Evolutionary conservation across 1,284 basidiomycete species (phyloP), one percentile per base, ranked within the genome.

Genomic region (Tilletiaria anomala): DNA sequence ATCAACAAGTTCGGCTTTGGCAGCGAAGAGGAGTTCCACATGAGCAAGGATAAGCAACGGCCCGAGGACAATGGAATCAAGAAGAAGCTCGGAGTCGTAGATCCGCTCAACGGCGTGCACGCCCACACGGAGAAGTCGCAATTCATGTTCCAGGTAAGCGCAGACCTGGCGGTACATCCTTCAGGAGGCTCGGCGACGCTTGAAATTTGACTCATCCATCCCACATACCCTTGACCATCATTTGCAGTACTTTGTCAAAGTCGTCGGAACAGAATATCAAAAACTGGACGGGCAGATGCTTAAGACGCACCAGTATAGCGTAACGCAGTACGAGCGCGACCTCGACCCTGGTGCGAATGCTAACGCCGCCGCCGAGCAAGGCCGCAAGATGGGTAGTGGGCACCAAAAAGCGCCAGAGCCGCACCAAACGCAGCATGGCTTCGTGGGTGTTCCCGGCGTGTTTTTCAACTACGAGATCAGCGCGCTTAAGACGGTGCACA

Each of bases 311-410:
- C 88, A 94, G 69, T 97, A 96, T 70, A 88, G 83, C 51, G 82
- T 83, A 2, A 97, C 93, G 2, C 80, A 83, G 50, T 96, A 94
- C 68, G 91, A 97, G 70, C 82, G 93, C 16, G 87, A 97, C 67
- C 72, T 51, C 14, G 24, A 33, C 14, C 45, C 32, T 5, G 39
- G 26, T 5, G 79, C 78, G 43, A 67, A 67, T 45, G 53, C 51
- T 1, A 68, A 68, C 2, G 56, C 56, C n/a, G 75, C 78, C 50
- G 78, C 78, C 40, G 70, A 73, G 11, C 76, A 80, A 43, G 83
- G 84, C 16, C 74, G 83, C 21, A 77, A 79, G 50, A 54, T 22
- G 36, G 50, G n/a, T n/a, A n/a, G n/a, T n/a, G n/a, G 17, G 6
- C 21, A 16, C 11, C 23, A 16, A 2, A 18, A 18, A 16, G 11